phyloP scores from a whole-genome alignment of 331 rosid genomes.

The Acacia concinna region DNA sequence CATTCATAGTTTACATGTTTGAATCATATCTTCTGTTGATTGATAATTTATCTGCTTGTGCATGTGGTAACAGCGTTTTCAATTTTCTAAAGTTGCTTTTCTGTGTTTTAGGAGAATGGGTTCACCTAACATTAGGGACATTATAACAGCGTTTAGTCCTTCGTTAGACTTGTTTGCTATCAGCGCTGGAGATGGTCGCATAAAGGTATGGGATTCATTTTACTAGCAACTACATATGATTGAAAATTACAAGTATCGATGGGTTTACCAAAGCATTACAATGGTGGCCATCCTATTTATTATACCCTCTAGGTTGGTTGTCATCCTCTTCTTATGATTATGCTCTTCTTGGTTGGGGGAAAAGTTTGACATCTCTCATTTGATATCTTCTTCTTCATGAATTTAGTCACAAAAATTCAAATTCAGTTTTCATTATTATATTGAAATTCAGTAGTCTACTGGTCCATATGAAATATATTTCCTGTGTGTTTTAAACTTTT shows the following conservation, averaged over 20 bases:
- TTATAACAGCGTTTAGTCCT: conserved; percentile 80
- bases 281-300: not conserved
- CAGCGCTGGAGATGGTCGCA: conserved; percentile 87
- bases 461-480: not conserved
- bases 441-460: not conserved
- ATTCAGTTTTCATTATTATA: too few relatives aligned
- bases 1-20: not conserved
- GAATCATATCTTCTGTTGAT: not conserved
- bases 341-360: not conserved
- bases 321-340: not conserved
- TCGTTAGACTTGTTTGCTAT: conserved; percentile 73
- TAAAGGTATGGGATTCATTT: conserved; percentile 53
- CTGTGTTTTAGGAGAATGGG: conserved; percentile 47
- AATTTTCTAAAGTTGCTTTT: not conserved
- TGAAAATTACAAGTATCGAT: not conserved
- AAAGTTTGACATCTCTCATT: too few relatives aligned
- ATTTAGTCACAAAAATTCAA: not conserved
- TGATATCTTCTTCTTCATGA: not conserved
- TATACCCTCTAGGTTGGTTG: not conserved
- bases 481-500: not conserved
- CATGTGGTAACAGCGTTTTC: not conserved
- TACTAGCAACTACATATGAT: not conserved
- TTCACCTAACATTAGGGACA: conserved; percentile 63
- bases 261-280: not conserved
- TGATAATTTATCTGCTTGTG: not conserved